A percentile compares a stretch with the other conserved stretches of the same genome.
These are phyloP conservation scores for Saturnispora kantuleensis DNA, from an alignment of 805 yeast species.

Conservation along the genomic window DNA sequence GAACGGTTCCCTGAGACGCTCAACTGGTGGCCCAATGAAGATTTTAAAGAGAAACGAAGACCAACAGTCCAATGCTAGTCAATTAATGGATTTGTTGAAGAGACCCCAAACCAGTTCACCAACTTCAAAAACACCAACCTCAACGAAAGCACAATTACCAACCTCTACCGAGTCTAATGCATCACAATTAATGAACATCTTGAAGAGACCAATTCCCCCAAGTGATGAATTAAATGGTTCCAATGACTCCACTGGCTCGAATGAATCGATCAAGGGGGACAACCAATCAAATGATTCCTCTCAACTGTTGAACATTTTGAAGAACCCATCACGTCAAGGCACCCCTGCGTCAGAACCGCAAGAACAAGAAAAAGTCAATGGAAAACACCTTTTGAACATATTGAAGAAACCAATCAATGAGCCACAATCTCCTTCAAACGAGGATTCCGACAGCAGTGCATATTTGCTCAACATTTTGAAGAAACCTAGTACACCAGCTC, in stretches of 20 bases:
- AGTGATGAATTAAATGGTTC: neutral
- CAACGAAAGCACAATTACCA: neutral
- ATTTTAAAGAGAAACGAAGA: constrained; percentile 9
- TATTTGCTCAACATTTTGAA: constrained; percentile 6
- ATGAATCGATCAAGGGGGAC: constrained; percentile 5
- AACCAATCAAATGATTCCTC: constrained; percentile 1
- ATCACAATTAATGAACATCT: constrained; percentile 7
- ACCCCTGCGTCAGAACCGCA: neutral
- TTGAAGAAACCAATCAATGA: constrained; percentile 1
- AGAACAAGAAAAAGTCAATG: neutral
- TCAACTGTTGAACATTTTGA: constrained; percentile 9
- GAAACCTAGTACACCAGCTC: neutral
- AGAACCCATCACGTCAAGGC: constrained; percentile 1
- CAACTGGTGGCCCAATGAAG: neutral
- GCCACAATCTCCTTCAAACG: neutral
- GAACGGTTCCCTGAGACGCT: neutral
- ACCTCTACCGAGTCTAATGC: neutral
- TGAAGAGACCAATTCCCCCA: constrained; percentile 6
- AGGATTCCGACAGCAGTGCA: constrained; percentile 2
- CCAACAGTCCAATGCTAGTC: neutral
- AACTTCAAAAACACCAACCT: neutral
- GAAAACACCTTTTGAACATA: constrained; percentile 3
- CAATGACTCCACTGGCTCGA: neutral
- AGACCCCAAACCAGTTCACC: neutral
- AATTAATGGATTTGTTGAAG: constrained; percentile 7